Evolutionary conservation across 2,329 filamentous ascomycete genomes (phyloP).

Genomic region (Alternaria ventricosa): DNA sequence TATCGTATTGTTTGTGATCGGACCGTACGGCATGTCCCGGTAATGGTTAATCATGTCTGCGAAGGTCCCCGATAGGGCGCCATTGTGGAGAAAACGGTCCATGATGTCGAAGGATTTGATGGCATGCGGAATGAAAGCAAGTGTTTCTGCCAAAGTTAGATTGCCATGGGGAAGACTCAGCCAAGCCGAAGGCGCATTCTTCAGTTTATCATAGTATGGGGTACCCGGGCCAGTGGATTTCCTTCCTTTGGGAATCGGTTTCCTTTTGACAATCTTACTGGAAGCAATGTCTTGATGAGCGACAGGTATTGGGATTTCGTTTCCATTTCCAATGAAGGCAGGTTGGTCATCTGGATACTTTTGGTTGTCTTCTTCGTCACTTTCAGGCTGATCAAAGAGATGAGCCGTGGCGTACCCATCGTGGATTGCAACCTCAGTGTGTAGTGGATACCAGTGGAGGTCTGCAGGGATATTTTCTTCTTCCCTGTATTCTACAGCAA

Average conservation of each 20-base stretch:
- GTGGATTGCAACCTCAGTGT: not conserved
- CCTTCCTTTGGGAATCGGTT: not conserved
- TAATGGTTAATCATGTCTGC: constrained; percentile 26
- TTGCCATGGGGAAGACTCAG: constrained; percentile 30
- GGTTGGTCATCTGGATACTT: not conserved
- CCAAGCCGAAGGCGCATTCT: constrained; percentile 21
- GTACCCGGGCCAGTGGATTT: not conserved
- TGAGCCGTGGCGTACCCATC: not conserved
- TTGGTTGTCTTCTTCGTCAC: not conserved
- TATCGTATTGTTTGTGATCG: constrained; percentile 18
- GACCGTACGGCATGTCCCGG: constrained; percentile 17
- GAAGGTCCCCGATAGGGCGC: constrained; percentile 10
- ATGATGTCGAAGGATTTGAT: constrained; percentile 32
- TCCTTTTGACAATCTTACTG: not conserved
- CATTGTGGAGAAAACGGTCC: constrained; percentile 33
- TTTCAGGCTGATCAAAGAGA: constrained; percentile 10
- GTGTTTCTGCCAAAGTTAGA: constrained; percentile 32
- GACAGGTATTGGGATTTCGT: not conserved
- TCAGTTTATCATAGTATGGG: constrained; percentile 19
- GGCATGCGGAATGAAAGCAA: constrained; percentile 31
- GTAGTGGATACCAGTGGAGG: constrained; percentile 14
- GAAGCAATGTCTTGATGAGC: not conserved
- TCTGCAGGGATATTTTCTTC: constrained; percentile 13
- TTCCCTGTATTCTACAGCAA: constrained; percentile 4
- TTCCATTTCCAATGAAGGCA: not conserved